Percentiles rank a stretch among this genome's conserved stretches.
These are phyloP conservation scores for Coemansia sp. DNA, from an alignment of 192 early-diverging fungal genomes.

Conservation along the genomic window DNA sequence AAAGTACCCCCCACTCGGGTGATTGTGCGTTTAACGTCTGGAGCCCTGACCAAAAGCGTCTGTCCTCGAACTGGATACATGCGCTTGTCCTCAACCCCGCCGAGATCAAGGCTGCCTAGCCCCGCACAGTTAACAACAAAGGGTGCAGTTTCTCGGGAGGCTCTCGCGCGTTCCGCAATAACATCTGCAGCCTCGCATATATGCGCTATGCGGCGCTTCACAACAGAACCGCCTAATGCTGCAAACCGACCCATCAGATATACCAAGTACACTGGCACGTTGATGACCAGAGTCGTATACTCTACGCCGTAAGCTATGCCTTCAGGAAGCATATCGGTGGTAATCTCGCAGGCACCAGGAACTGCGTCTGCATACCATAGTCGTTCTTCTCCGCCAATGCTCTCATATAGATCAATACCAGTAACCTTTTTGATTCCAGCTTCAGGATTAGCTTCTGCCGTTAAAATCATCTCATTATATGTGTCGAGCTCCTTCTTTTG, in stretches of 20 bases:
- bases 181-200: constrained; percentile 19
- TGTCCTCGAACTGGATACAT: constrained; percentile 84
- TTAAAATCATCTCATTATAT: constrained; percentile 19
- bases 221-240: constrained; percentile 15
- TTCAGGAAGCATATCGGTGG: constrained; percentile 12
- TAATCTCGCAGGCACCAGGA: constrained; percentile 7
- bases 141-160: not conserved
- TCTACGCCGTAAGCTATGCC: constrained; percentile 22
- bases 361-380: constrained; percentile 20
- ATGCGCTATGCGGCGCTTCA: constrained; percentile 10
- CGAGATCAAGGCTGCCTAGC: constrained; percentile 63
- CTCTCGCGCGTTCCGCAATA: not conserved
- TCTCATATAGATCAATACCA: constrained; percentile 21
- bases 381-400: constrained; percentile 1
- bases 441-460: constrained; percentile 20
- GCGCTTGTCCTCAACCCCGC: constrained; percentile 70
- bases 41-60: constrained; percentile 73
- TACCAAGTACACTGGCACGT: constrained; percentile 40
- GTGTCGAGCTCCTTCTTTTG: constrained; percentile 45
- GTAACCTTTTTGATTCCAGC: constrained; percentile 26
- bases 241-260: constrained; percentile 27
- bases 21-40: constrained; percentile 68
- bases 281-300: constrained; percentile 40
- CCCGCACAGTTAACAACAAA: constrained; percentile 84
- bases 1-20: constrained; percentile 41